Evolutionary conservation across 2,329 filamentous ascomycete species (phyloP).

Genomic region (Aspergillus terreus): DNA sequence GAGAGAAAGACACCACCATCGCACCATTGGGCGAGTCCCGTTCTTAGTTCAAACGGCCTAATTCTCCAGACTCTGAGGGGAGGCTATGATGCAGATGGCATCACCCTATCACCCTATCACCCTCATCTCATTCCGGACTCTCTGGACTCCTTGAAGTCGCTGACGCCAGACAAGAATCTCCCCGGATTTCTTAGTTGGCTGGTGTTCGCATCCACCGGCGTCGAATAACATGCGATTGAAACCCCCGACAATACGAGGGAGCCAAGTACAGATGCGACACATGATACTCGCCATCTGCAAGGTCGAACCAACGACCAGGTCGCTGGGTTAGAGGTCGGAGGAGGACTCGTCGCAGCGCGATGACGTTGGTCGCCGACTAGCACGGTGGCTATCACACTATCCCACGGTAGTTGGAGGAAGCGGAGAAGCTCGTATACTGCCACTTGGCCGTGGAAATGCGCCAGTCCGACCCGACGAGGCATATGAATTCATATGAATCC

Average conservation of each 20-base stretch:
- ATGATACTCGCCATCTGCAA: conserved; percentile 10
- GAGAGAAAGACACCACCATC: background rate
- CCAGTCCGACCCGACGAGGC: background rate
- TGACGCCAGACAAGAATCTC: too few relatives aligned
- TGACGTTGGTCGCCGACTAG: conserved; percentile 1
- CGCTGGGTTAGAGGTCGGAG: conserved; percentile 8
- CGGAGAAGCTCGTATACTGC: too few relatives aligned
- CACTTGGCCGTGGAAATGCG: too few relatives aligned
- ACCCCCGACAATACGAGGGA: conserved; percentile 3
- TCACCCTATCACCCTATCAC: background rate
- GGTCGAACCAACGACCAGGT: conserved; percentile 18
- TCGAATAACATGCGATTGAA: background rate
- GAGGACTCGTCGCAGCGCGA: background rate
- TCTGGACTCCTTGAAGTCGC: too few relatives aligned
- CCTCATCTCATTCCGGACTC: too few relatives aligned
- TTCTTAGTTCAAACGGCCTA: background rate
- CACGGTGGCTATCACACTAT: background rate
- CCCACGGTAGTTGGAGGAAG: background rate
- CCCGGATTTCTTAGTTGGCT: too few relatives aligned
- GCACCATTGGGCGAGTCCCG: too few relatives aligned
- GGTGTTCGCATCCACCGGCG: too few relatives aligned
- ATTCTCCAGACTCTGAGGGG: background rate
- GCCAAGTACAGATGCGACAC: conserved; percentile 5
- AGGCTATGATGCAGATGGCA: background rate
- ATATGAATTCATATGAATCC: too few relatives aligned